Evolutionary conservation across 495 filamentous ascomycete species (phyloP).

Genomic region (Trichodelitschia bisporula): DNA sequence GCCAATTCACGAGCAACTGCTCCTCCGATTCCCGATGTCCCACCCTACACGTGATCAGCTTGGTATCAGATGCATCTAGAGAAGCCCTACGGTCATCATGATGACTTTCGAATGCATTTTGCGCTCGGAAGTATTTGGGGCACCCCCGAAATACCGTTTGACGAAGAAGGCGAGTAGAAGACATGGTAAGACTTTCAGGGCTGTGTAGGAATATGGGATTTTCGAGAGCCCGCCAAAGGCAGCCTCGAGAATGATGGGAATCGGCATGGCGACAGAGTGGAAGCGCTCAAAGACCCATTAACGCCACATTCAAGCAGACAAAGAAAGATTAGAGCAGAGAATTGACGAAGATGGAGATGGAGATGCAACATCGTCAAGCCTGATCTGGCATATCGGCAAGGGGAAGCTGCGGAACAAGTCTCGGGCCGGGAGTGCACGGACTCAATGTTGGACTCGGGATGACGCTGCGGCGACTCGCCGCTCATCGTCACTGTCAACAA

Average conservation of each 20-base stretch:
- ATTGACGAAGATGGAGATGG: too few relatives aligned
- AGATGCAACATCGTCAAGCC: too few relatives aligned
- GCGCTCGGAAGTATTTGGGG: constrained; percentile 50
- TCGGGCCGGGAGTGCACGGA: too few relatives aligned
- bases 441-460: too few relatives aligned
- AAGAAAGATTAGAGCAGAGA: background rate
- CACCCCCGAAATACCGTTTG: constrained; percentile 60
- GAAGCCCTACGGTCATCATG: constrained; percentile 48
- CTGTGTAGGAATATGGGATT: constrained; percentile 35
- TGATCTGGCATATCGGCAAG: too few relatives aligned
- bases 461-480: too few relatives aligned
- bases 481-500: too few relatives aligned
- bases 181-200: constrained; percentile 34
- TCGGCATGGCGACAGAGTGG: too few relatives aligned
- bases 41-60: constrained; percentile 31
- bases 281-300: too few relatives aligned
- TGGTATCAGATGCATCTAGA: background rate
- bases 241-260: constrained; percentile 40
- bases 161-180: constrained; percentile 34
- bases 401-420: too few relatives aligned
- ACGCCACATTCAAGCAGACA: background rate
- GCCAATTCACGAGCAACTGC: constrained; percentile 50
- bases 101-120: constrained; percentile 81
- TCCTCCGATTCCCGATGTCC: constrained; percentile 83
- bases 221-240: constrained; percentile 36